Percentiles rank a stretch among this genome's conserved stretches.
Conservation (phyloP, 2,329 filamentous ascomycete genomes). For the Arachnomyces sp. region DNA sequence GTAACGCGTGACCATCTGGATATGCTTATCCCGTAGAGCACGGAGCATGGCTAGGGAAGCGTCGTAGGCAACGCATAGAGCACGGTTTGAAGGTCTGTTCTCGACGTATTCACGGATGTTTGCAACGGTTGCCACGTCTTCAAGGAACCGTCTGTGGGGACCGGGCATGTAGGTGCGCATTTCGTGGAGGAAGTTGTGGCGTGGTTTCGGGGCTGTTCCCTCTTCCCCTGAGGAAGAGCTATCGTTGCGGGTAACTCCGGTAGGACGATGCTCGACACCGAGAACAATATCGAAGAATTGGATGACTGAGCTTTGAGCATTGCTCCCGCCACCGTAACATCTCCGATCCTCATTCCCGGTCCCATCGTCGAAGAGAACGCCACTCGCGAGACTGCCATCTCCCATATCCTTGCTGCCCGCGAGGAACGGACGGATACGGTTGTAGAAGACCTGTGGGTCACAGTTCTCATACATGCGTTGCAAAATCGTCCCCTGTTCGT, state of each 20-base stretch:
- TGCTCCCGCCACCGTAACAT: slow-evolving; percentile 88
- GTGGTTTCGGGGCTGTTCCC: slow-evolving; percentile 44
- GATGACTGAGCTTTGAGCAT: slow-evolving; percentile 92
- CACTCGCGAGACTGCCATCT: slow-evolving; percentile 80
- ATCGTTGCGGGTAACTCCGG: slow-evolving; percentile 55
- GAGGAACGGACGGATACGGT: slow-evolving; percentile 90
- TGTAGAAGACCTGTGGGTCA: slow-evolving; percentile 89
- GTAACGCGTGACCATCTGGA: slow-evolving; percentile 91
- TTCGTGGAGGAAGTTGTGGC: slow-evolving; percentile 88
- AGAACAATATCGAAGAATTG: slow-evolving; percentile 95
- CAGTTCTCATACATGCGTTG: slow-evolving; percentile 92
- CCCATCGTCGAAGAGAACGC: slow-evolving; percentile 80
- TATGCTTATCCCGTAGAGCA: slow-evolving; percentile 82
- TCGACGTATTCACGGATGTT: slow-evolving; percentile 85
- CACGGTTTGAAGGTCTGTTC: slow-evolving; percentile 50
- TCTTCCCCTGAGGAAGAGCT: slow-evolving; percentile 40
- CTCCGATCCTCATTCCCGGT: slow-evolving; percentile 61
- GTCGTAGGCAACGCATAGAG: slow-evolving; percentile 75
- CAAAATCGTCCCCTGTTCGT: slow-evolving; percentile 71
- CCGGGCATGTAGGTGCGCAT: slow-evolving; percentile 98
- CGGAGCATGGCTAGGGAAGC: slow-evolving; percentile 76
- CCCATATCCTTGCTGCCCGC: slow-evolving; percentile 97
- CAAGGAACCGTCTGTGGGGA: slow-evolving; percentile 78
- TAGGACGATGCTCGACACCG: slow-evolving; percentile 82
- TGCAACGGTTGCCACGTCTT: slow-evolving; percentile 68